Percentiles rank a stretch among this genome's conserved stretches.
phyloP scores from a whole-genome alignment of 139 green algal species.

The Chlamydomonas urium region DNA sequence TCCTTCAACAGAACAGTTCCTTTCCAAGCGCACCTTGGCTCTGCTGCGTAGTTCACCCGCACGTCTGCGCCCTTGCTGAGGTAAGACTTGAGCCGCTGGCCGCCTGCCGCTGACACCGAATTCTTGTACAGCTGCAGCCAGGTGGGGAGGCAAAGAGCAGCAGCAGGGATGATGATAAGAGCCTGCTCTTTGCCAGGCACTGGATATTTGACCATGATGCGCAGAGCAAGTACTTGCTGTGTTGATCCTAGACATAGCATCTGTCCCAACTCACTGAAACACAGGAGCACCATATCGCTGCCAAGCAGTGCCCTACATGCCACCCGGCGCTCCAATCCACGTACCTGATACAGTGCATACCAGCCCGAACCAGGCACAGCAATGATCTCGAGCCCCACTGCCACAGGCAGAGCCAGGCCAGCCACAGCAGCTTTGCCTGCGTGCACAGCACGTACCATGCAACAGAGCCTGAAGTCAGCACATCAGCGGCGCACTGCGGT shows the following conservation, averaged over 20 bases:
- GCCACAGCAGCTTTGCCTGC: slow-evolving; percentile 30
- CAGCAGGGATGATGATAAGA: too few relatives aligned
- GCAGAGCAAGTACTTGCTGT: too few relatives aligned
- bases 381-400: slow-evolving; percentile 33
- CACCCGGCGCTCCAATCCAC: too few relatives aligned
- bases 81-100: slow-evolving; percentile 33
- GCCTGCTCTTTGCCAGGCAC: too few relatives aligned
- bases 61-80: slow-evolving; percentile 22
- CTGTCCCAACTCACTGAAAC: too few relatives aligned
- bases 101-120: slow-evolving; percentile 17
- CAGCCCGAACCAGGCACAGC: slow-evolving; percentile 34
- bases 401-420: slow-evolving; percentile 37
- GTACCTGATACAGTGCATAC: slow-evolving; percentile 20
- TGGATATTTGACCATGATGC: too few relatives aligned
- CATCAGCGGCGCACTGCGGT: too few relatives aligned
- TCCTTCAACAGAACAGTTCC: not conserved
- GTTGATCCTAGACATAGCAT: too few relatives aligned
- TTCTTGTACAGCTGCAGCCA: slow-evolving; percentile 47
- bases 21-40: slow-evolving; percentile 13
- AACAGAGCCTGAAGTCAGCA: too few relatives aligned
- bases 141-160: not conserved
- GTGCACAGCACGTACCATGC: too few relatives aligned
- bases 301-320: too few relatives aligned
- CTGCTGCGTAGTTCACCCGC: slow-evolving; percentile 28
- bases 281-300: too few relatives aligned